These are phyloP conservation scores for Bipolaris gigantea DNA, from an alignment of 2,329 filamentous ascomycete genomes.

Conservation along the genomic window DNA sequence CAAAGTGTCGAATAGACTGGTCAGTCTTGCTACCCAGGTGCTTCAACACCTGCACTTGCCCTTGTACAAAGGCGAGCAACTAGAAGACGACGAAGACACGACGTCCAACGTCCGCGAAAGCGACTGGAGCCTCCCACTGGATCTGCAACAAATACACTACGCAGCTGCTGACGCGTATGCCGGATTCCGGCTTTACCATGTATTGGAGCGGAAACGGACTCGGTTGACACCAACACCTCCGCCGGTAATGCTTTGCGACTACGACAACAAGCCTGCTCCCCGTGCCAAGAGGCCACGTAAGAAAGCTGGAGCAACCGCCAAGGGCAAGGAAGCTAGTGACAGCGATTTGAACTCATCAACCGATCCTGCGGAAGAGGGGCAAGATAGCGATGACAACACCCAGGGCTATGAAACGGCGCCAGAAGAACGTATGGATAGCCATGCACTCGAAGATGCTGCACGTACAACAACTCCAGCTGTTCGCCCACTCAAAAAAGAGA, in stretches of 20 bases:
- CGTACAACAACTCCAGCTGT: conserved; percentile 8
- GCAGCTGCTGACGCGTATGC: conserved; percentile 85
- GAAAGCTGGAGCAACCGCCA: conserved; percentile 9
- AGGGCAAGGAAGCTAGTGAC: conserved; percentile 10
- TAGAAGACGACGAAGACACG: conserved; percentile 22
- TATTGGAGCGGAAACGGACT: conserved; percentile 69
- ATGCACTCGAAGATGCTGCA: conserved; percentile 23
- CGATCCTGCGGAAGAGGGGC: conserved; percentile 22
- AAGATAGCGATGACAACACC: conserved; percentile 26
- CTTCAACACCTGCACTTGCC: conserved; percentile 72
- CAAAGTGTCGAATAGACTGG: conserved; percentile 57
- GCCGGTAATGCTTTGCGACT: conserved; percentile 68
- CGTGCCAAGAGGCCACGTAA: conserved; percentile 14
- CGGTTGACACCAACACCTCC: conserved; percentile 70
- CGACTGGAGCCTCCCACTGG: conserved; percentile 70
- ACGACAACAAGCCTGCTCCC: conserved; percentile 48
- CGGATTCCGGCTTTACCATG: conserved; percentile 72
- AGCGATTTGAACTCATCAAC: conserved; percentile 12
- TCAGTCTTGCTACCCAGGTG: conserved; percentile 70
- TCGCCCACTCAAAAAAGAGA: conserved; percentile 6
- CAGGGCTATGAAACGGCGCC: conserved; percentile 42
- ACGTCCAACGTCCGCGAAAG: conserved; percentile 63
- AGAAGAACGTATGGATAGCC: conserved; percentile 32
- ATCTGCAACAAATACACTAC: conserved; percentile 68
- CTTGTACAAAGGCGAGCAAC: conserved; percentile 70